Evolutionary conservation across 2,329 filamentous ascomycete species (phyloP), one percentile per base, ranked within the genome.

Genomic region (Pyrenophora seminiperda): DNA sequence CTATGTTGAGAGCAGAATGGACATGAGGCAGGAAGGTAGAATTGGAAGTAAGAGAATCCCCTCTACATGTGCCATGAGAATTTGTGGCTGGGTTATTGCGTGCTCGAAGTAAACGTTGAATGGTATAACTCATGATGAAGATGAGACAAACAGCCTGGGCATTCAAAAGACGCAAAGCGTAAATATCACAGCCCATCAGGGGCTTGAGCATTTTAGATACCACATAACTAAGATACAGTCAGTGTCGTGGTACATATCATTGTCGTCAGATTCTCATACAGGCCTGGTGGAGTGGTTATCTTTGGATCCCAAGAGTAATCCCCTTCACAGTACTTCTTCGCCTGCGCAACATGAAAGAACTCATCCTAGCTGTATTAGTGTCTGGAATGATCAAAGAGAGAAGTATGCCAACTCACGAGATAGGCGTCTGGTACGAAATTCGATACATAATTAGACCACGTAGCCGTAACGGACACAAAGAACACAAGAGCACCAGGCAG

Each of bases 281-380:
- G 77, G 27, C 92, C 94, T 0, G 94, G 93, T 0, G 94, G 94
- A 1, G 94, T 99, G 0, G 94, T 99, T 68, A 99, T 94, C 72
- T 97, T 99, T 52, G 93, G 88, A 73, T 99, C 92, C 94, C 94
- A 99, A 47, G 90, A 80, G 10, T 73, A 70, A 45, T 82, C 81
- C 9, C 88, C 86, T 32, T 82, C 72, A 72, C 92, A 97, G 72
- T 96, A 99, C 22, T 83, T 84, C 65, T 96, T 90, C 0, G 91
- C 91, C 74, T 99, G 94, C 0, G 91, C 90, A 17, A 97, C 87
- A 71, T 99, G 90, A 56, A 94, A 95, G 22, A 91, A 78, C 68
- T 95, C 90, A 70, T 95, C 90, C 89, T 93, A 56, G 4, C 7
- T 29, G 14, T 4, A 44, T 58, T 17, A 60, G 49, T 24, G n/a